Conservation (phyloP, 305 asterid genomes). For the Solanum hybrid region DNA sequence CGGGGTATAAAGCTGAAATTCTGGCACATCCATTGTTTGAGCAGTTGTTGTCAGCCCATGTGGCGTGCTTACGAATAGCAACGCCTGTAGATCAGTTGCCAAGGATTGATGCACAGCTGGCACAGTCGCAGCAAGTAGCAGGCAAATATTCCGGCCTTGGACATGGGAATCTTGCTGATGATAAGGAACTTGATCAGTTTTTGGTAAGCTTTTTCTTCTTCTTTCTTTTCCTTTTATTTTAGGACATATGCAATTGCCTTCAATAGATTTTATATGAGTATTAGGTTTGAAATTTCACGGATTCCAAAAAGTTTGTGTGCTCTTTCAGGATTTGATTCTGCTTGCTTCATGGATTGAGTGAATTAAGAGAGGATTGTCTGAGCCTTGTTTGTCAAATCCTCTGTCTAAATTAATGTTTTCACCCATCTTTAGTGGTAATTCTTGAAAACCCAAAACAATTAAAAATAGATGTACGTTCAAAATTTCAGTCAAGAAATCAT, state of each 20-base stretch:
- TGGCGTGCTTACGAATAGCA: slow-evolving; percentile 43
- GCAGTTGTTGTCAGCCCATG: slow-evolving; percentile 42
- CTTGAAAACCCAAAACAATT: background rate
- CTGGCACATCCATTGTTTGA: slow-evolving; percentile 44
- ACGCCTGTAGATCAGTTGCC: slow-evolving; percentile 61
- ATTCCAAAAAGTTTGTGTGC: background rate
- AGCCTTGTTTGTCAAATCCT: background rate
- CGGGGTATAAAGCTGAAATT: slow-evolving; percentile 37
- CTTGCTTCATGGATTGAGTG: background rate
- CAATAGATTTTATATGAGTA: background rate
- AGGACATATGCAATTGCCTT: background rate
- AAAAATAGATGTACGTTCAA: background rate
- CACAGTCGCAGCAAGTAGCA: slow-evolving; percentile 41
- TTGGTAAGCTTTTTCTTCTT: slow-evolving; percentile 21
- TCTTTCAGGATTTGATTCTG: background rate
- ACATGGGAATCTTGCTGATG: slow-evolving; percentile 23
- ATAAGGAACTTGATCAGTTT: slow-evolving; percentile 45
- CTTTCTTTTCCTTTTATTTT: background rate
- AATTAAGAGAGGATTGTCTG: background rate
- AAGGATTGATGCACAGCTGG: slow-evolving; percentile 41
- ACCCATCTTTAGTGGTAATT: background rate
- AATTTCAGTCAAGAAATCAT: background rate
- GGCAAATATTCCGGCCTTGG: slow-evolving; percentile 35
- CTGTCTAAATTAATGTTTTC: background rate
- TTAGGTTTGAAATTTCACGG: background rate